These are phyloP conservation scores for Magnolia kwangsiensis DNA, from an alignment of 164 flowering plant genomes.

Conservation along the genomic window DNA sequence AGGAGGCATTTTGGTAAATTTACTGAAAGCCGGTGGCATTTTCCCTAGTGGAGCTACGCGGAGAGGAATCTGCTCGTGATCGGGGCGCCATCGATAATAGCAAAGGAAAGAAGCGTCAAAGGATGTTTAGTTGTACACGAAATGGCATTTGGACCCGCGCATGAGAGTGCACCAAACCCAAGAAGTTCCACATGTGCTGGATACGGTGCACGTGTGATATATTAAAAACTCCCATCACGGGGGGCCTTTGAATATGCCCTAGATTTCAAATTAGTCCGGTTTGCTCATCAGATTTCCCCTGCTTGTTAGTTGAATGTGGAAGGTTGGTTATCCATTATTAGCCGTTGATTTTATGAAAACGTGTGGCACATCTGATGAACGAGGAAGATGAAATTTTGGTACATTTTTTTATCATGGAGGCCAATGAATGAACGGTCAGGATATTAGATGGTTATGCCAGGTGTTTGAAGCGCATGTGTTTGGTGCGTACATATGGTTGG, in stretches of 20 bases:
- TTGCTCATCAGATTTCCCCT: too few relatives aligned
- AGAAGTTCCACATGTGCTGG: too few relatives aligned
- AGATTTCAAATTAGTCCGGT: too few relatives aligned
- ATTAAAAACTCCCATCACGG: too few relatives aligned
- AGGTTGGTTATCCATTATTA: too few relatives aligned
- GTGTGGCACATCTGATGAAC: neutral
- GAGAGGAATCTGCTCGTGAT: slow-evolving; percentile 33
- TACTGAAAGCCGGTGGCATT: neutral
- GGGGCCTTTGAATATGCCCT: too few relatives aligned
- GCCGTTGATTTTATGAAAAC: too few relatives aligned
- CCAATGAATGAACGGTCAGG: too few relatives aligned
- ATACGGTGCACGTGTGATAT: too few relatives aligned
- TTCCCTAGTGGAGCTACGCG: neutral
- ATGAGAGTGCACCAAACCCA: neutral
- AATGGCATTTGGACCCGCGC: neutral
- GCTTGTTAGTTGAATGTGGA: too few relatives aligned
- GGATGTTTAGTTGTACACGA: slow-evolving; percentile 15
- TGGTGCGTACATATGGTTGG: neutral
- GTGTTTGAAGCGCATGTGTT: neutral
- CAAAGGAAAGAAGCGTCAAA: slow-evolving; percentile 36
- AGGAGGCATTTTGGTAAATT: neutral
- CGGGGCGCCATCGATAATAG: slow-evolving; percentile 51
- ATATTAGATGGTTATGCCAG: neutral
- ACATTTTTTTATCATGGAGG: too few relatives aligned
- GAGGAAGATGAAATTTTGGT: neutral